Evolutionary conservation across 148 eudicot species (phyloP).

Genomic region (Cornus controversa): DNA sequence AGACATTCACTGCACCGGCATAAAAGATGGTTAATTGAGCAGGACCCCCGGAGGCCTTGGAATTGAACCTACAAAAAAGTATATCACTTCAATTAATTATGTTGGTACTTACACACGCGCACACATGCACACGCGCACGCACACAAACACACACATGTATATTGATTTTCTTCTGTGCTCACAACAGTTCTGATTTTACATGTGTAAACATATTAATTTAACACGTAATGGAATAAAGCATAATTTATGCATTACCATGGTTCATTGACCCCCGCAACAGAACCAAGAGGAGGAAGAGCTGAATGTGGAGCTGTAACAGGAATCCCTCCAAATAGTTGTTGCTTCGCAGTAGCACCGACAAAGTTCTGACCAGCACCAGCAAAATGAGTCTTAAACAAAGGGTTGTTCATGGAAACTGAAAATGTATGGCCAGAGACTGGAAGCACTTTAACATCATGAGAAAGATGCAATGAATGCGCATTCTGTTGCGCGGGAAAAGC

Average conservation of each 20-base stretch:
- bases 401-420: slow-evolving; percentile 19
- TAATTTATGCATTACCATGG: slow-evolving; percentile 33
- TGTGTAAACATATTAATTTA: neutral
- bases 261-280: slow-evolving; percentile 37
- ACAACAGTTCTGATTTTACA: neutral
- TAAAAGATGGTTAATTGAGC: slow-evolving; percentile 64
- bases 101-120: too few species aligned
- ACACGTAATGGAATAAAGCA: neutral
- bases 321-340: slow-evolving; percentile 21
- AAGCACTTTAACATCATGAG: neutral
- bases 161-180: neutral
- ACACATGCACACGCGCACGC: too few species aligned
- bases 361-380: slow-evolving; percentile 29
- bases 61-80: slow-evolving; percentile 29
- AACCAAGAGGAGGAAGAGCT: slow-evolving; percentile 22
- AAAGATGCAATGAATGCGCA: slow-evolving; percentile 5
- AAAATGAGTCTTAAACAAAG: slow-evolving; percentile 31
- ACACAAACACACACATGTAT: too few species aligned
- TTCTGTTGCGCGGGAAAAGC: slow-evolving; percentile 24
- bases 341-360: slow-evolving; percentile 28
- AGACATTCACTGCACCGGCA: slow-evolving; percentile 52
- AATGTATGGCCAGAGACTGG: slow-evolving; percentile 13
- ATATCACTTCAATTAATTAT: neutral
- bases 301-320: neutral
- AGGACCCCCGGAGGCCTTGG: slow-evolving; percentile 34